These are phyloP conservation scores for Geotrichum fermentans DNA, from an alignment of 1,139 yeast genomes.

Conservation along the genomic window DNA sequence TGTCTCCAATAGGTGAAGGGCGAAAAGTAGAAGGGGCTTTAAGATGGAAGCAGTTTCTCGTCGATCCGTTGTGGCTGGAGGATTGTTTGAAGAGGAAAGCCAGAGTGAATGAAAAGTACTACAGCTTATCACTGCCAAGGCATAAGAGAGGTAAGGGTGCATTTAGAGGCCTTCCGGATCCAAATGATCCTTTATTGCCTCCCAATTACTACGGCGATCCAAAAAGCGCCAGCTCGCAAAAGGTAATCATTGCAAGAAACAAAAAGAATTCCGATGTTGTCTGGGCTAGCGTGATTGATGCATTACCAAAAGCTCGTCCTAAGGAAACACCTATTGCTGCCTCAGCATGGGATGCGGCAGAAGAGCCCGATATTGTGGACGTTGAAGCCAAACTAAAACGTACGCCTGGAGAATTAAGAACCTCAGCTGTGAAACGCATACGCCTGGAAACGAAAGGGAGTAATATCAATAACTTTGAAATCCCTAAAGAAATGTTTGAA, in stretches of 20 bases:
- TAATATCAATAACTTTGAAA: slow-evolving; percentile 3
- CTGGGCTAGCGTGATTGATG: slow-evolving; percentile 28
- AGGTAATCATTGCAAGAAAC: slow-evolving; percentile 17
- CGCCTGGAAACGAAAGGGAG: neutral
- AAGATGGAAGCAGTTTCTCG: slow-evolving; percentile 63
- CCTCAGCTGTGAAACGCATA: neutral
- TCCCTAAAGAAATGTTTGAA: slow-evolving; percentile 25
- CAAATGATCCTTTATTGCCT: slow-evolving; percentile 9
- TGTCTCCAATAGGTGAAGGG: slow-evolving; percentile 49
- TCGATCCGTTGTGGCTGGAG: slow-evolving; percentile 71
- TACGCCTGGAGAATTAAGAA: neutral
- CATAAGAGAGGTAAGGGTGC: slow-evolving; percentile 46
- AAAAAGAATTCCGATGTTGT: slow-evolving; percentile 23
- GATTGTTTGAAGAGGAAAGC: slow-evolving; percentile 63
- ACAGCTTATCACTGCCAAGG: slow-evolving; percentile 38
- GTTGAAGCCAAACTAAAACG: neutral
- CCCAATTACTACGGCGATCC: slow-evolving; percentile 8
- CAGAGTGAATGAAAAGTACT: slow-evolving; percentile 48
- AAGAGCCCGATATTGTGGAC: neutral
- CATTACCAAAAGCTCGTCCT: slow-evolving; percentile 11
- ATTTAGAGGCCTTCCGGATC: slow-evolving; percentile 43
- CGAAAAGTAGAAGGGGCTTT: slow-evolving; percentile 58
- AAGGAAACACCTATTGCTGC: neutral
- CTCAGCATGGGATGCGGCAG: slow-evolving; percentile 12
- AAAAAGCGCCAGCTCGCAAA: slow-evolving; percentile 19